Evolutionary conservation across 2,329 filamentous ascomycete species (phyloP), one percentile per base, ranked within the genome.

Genomic region (Penicillium polonicum): DNA sequence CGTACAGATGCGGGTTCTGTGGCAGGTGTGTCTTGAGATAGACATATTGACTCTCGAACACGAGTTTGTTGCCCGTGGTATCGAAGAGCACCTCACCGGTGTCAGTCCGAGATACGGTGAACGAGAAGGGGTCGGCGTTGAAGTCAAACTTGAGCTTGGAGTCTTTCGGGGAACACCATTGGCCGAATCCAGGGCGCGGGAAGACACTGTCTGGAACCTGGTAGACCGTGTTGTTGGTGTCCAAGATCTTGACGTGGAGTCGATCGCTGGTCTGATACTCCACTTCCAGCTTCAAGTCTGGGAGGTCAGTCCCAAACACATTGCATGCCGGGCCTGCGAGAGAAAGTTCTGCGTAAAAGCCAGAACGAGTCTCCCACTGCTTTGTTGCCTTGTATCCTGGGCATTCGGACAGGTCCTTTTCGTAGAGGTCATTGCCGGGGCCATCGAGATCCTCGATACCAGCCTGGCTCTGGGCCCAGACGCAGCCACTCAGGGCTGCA

Each of bases 41-140:
- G 17, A 91, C 72, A 65, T 89, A 91, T 70, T 91, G 88, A 15
- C 83, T 83, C 74, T 91, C 86, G 63, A 90, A 91, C 31, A 91
- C 79, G 10, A 91, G 74, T 15, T 78, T 77, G 8, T 82, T 80
- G 3, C 81, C 84, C 0, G 83, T 83, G 0, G 87, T 88, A 65
- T 90, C 85, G 68, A 89, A 88, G 13, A 89, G 42, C 5, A 57
- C 48, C 41, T 64, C 61, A 4, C 52, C 51, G 19, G 48, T 62
- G n/a, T 52, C 52, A 29, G 55, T 60, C 17, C 63, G 61, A 44
- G 49, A 46, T 7, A 90, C 78, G 0, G 76, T 78, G 74, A 90
- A 90, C 12, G 82, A 84, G 73, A 89, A 88, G 0, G 87, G 87
- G 12, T 58, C 52, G 10, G 56, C 56, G n/a, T 45, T 55, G 25